phyloP scores from a whole-genome alignment of 257 asterid species.

The Lantana camara region DNA sequence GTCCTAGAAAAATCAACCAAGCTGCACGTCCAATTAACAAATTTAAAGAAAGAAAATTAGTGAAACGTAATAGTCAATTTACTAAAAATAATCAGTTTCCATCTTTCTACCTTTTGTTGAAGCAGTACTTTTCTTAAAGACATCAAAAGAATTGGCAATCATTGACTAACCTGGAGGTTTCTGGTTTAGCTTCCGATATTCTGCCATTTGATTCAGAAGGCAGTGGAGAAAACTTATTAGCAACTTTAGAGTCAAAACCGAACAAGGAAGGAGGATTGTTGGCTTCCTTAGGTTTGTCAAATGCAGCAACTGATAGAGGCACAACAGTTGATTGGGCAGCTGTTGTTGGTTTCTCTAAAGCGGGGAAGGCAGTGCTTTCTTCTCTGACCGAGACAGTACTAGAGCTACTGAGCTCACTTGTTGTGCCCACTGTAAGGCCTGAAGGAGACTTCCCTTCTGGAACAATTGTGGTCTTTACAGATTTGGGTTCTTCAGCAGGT shows the following conservation, averaged over 20 bases:
- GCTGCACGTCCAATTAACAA: constrained; percentile 43
- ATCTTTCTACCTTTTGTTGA: no score
- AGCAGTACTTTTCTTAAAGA: background rate
- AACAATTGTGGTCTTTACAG: constrained; percentile 22
- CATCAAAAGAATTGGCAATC: background rate
- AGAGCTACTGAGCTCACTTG: constrained; percentile 28
- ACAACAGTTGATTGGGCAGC: constrained; percentile 24
- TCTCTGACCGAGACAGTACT: constrained; percentile 26
- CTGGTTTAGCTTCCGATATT: constrained; percentile 34
- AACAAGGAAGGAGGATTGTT: no score
- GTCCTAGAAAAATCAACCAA: constrained; percentile 24
- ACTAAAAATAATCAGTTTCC: no score
- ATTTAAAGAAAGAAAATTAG: no score
- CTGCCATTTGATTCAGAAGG: constrained; percentile 31
- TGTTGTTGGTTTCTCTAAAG: constrained; percentile 31
- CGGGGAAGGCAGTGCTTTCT: constrained; percentile 16
- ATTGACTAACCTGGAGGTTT: constrained; percentile 42
- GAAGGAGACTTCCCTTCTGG: constrained; percentile 36
- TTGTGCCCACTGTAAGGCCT: constrained; percentile 28
- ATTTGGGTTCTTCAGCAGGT: constrained; percentile 29
- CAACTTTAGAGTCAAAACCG: no score
- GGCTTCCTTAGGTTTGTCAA: constrained; percentile 37
- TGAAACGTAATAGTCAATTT: no score
- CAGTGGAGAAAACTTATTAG: constrained; percentile 26
- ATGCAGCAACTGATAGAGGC: constrained; percentile 29